Percentiles rank a stretch among this genome's conserved stretches.
These are phyloP conservation scores for Berberis thunbergii DNA, from an alignment of 164 flowering plant species.

Conservation along the genomic window DNA sequence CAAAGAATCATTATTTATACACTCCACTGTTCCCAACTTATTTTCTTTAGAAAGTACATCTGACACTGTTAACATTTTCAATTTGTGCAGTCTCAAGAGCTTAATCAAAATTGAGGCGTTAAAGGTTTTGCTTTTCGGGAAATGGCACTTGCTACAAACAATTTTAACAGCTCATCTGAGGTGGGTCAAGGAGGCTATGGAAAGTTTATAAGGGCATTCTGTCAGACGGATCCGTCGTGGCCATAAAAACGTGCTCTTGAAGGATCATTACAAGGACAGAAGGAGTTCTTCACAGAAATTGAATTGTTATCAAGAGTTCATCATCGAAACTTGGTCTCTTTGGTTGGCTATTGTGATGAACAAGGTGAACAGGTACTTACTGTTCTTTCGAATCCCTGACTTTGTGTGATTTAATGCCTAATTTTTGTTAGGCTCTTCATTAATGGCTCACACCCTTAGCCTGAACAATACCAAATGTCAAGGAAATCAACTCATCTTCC, in stretches of 20 bases:
- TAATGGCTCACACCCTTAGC: too few relatives aligned
- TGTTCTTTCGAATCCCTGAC: not conserved
- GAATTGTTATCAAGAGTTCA: constrained; percentile 16
- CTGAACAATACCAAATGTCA: too few relatives aligned
- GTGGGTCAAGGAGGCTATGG: constrained; percentile 18
- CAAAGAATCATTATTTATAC: too few relatives aligned
- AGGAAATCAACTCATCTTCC: too few relatives aligned
- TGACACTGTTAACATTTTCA: too few relatives aligned
- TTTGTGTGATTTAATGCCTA: not conserved
- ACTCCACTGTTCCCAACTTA: too few relatives aligned
- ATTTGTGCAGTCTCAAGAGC: constrained; percentile 5
- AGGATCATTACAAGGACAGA: constrained; percentile 17
- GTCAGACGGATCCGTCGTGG: constrained; percentile 11
- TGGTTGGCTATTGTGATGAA: constrained; percentile 19
- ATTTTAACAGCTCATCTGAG: constrained; percentile 7
- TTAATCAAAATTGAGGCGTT: constrained; percentile 15
- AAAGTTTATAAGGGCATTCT: constrained; percentile 16
- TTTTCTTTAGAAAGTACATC: too few relatives aligned
- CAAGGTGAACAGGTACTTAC: constrained; percentile 16
- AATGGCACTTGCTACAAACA: constrained; percentile 12
- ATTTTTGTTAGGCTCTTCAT: too few relatives aligned
- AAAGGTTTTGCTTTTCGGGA: constrained; percentile 8
- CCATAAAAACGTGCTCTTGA: constrained; percentile 15
- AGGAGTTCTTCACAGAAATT: constrained; percentile 17
- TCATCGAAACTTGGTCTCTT: constrained; percentile 17